phyloP scores from a whole-genome alignment of 2,329 filamentous ascomycete species.

The Alternaria longipes region DNA sequence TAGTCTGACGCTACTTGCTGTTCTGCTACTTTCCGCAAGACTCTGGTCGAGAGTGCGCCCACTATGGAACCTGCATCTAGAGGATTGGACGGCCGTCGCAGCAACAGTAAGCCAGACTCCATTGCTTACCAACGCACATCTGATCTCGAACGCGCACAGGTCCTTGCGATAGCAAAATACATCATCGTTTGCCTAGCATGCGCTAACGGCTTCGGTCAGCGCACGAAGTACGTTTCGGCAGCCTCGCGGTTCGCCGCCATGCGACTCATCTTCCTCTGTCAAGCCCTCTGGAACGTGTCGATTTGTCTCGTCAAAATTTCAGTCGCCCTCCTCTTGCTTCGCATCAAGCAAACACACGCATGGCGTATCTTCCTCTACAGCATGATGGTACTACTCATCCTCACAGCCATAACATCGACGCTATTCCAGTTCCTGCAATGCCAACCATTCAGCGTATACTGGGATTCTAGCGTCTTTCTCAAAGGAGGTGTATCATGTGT shows the following conservation, averaged over 20 bases:
- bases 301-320: conserved; percentile 37
- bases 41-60: conserved; percentile 31
- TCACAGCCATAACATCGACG: conserved; percentile 29
- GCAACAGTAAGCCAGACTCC: conserved; percentile 26
- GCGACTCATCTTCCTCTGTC: conserved; percentile 35
- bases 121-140: not conserved
- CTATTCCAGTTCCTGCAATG: conserved; percentile 39
- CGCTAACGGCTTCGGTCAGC: conserved; percentile 36
- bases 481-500: conserved; percentile 26
- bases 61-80: conserved; percentile 21
- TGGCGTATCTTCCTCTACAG: conserved; percentile 34
- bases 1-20: conserved; percentile 25
- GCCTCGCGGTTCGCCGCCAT: conserved; percentile 23
- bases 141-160: conserved; percentile 9
- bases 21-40: conserved; percentile 29
- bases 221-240: conserved; percentile 28
- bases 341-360: conserved; percentile 27
- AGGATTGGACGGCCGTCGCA: conserved; percentile 33
- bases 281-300: conserved; percentile 41
- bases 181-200: conserved; percentile 27
- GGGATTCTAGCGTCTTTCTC: conserved; percentile 31
- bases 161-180: conserved; percentile 33
- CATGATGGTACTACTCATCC: conserved; percentile 28
- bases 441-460: conserved; percentile 36
- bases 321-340: conserved; percentile 36